Evolutionary conservation across 257 asterid genomes (phyloP).

Genomic region (Gynochthodes officinalis): DNA sequence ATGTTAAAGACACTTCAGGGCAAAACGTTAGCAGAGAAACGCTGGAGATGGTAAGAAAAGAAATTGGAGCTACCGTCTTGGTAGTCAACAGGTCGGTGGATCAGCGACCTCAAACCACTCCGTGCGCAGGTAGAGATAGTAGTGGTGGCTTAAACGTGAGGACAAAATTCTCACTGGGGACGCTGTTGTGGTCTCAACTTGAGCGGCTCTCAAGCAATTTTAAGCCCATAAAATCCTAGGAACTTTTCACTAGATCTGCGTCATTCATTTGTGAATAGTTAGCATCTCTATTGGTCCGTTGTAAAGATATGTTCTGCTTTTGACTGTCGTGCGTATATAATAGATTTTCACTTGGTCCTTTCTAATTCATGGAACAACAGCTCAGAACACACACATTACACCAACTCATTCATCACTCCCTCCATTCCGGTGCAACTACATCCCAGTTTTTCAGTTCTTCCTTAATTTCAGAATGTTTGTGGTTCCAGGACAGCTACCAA

Average conservation of each 20-base stretch:
- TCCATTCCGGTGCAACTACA: too few species aligned
- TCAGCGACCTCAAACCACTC: slow-evolving; percentile 11
- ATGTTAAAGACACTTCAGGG: slow-evolving; percentile 65
- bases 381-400: too few species aligned
- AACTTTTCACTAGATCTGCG: not conserved
- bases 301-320: too few species aligned
- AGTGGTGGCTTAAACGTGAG: slow-evolving; percentile 25
- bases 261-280: slow-evolving; percentile 12
- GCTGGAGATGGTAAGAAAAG: slow-evolving; percentile 52
- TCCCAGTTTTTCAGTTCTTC: too few species aligned
- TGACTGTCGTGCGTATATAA: too few species aligned
- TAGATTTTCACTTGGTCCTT: too few species aligned
- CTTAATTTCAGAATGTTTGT: too few species aligned
- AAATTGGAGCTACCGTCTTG: slow-evolving; percentile 48
- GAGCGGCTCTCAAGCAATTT: slow-evolving; percentile 66
- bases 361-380: too few species aligned
- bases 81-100: slow-evolving; percentile 30
- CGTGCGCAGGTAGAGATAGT: slow-evolving; percentile 25
- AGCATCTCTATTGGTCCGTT: not conserved
- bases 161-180: slow-evolving; percentile 53
- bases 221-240: slow-evolving; percentile 44
- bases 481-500: too few species aligned
- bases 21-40: slow-evolving; percentile 40
- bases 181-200: slow-evolving; percentile 71
- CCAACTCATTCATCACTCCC: too few species aligned